phyloP scores from a whole-genome alignment of 2,329 filamentous ascomycete genomes.

The Stachybotrys chlorohalonatus region DNA sequence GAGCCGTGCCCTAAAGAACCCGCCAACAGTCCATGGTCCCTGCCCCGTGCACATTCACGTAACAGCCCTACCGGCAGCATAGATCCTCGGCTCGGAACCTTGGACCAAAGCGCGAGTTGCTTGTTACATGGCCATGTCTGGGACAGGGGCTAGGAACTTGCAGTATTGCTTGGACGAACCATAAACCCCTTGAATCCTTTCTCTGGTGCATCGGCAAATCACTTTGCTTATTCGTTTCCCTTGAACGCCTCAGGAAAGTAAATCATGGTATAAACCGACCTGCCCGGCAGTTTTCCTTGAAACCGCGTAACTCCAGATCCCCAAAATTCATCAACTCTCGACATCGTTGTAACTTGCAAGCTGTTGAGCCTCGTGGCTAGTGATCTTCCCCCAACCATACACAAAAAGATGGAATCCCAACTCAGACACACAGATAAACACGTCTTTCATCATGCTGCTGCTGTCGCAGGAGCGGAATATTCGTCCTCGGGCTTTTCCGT shows the following conservation, averaged over 20 bases:
- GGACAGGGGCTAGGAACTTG: too few species aligned
- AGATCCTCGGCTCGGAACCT: too few species aligned
- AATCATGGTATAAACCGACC: not conserved
- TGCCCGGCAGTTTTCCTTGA: not conserved
- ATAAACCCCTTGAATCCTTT: not conserved
- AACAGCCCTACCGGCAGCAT: too few species aligned
- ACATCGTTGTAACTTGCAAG: not conserved
- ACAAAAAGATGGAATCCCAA: not conserved
- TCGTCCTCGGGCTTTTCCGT: slow-evolving; percentile 17
- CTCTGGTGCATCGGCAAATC: not conserved
- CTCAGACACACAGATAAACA: not conserved
- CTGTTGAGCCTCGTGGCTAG: not conserved
- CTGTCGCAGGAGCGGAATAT: not conserved
- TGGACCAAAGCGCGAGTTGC: too few species aligned
- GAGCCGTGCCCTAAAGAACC: too few species aligned
- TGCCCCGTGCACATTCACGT: too few species aligned
- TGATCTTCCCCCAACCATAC: not conserved
- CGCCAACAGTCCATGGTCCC: too few species aligned
- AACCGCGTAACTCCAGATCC: not conserved
- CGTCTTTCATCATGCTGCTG: not conserved
- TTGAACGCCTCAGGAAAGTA: not conserved
- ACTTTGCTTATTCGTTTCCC: not conserved
- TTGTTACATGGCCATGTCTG: too few species aligned
- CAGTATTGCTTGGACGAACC: too few species aligned
- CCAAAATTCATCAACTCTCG: not conserved